Base-by-base conservation (phyloP, 176 grass and related monocot genomes). In the Hsuehochloa calcarea region DNA sequence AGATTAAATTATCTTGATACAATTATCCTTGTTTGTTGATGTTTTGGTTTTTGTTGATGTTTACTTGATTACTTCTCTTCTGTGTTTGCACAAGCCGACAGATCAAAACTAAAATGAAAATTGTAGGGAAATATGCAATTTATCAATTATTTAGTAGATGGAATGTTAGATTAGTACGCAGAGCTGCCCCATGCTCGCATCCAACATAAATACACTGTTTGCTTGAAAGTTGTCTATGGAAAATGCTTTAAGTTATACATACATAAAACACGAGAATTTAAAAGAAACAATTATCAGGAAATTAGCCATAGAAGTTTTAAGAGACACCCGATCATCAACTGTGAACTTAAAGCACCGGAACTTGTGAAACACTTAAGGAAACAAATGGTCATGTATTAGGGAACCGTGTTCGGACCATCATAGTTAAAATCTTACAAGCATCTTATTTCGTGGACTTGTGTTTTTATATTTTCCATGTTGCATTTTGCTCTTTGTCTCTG, bases 1-100 rank as follows among this genome's bases (percentile, higher is more conserved):
- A 85, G 19, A 81, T 82, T 10, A 34, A 79, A 65, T 72, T 14
- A 52, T 72, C 43, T 77, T 85, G 6, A 20, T 54, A 34, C 38
- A 45, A 31, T 67, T 66, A 75, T 80, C 60, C 29, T 29, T 1
- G 34, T 9, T 20, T 50, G 29, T 23, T 60, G 25, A 8, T 75
- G 9, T 67, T 54, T 34, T 29, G 41, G 3, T 65, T 20, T 10
- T 19, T 78, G 12, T 63, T 41, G 26, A 26, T 63, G 10, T 41
- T 77, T 70, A 70, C 70, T 77, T 44, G 1, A 39, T 70, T 81
- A 44, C 52, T 77, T 52, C 3, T 63, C 58, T 82, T 26, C 59
- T 45, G 6, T 63, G 8, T 70, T 86, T 82, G 58, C 19, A 25
- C 52, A 50, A 55, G 4, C 11, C 27, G 51, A 35, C 25, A 13